Conservation (phyloP, 2,329 filamentous ascomycete species). For the Ilyonectria robusta region DNA sequence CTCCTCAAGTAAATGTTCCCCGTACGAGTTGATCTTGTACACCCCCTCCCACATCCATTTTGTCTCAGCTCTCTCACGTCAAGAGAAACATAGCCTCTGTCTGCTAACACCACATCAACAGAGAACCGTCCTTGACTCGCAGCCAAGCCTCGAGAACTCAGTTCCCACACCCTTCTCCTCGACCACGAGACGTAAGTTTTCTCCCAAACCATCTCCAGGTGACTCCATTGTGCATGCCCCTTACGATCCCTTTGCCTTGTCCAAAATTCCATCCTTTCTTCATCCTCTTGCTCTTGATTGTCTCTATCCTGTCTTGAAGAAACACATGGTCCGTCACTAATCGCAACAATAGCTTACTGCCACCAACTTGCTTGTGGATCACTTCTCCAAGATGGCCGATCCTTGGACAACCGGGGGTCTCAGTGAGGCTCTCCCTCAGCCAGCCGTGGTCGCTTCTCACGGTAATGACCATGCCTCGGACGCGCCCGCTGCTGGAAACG, state of each 20-base stretch:
- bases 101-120: not conserved
- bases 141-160: not conserved
- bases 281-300: too few relatives aligned
- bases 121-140: not conserved
- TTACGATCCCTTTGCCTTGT: too few relatives aligned
- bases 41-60: not conserved
- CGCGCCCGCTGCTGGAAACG: conserved; percentile 12
- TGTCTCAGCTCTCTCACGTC: not conserved
- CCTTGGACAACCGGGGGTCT: conserved; percentile 27
- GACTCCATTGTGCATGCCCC: too few relatives aligned
- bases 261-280: too few relatives aligned
- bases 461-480: not conserved
- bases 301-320: too few relatives aligned
- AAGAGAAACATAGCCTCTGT: not conserved
- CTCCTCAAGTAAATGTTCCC: not conserved
- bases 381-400: conserved; percentile 23
- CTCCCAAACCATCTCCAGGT: too few relatives aligned
- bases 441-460: not conserved
- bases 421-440: conserved; percentile 23
- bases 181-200: not conserved
- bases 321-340: not conserved
- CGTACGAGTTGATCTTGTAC: not conserved
- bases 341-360: not conserved
- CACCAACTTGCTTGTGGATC: not conserved
- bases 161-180: not conserved